Conservation (phyloP, 106 monocot genomes). For the Alisma plantagoaquatica region DNA sequence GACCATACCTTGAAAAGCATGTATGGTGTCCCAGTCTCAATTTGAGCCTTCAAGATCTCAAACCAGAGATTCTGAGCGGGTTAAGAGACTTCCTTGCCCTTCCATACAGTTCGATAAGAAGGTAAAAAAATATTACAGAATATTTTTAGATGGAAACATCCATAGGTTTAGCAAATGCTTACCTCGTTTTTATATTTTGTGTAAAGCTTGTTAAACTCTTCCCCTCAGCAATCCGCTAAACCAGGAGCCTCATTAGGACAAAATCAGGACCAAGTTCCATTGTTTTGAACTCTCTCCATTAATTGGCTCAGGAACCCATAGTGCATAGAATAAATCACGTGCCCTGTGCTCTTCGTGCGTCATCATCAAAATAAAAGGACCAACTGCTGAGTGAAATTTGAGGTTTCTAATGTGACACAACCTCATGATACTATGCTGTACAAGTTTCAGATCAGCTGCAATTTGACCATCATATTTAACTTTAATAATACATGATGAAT, state of each 20-base stretch:
- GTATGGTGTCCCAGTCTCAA: constrained; percentile 3
- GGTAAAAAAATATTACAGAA: too few species aligned
- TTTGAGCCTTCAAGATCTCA: constrained; percentile 1
- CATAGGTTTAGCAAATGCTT: background rate
- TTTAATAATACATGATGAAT: too few species aligned
- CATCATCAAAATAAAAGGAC: too few species aligned
- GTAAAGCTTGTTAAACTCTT: background rate
- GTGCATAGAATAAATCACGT: constrained; percentile 1
- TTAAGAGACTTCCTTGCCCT: background rate
- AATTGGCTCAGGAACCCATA: constrained; percentile 8
- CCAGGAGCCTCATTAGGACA: constrained; percentile 13
- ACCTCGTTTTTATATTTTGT: background rate
- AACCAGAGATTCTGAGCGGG: constrained; percentile 4
- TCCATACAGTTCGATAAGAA: background rate
- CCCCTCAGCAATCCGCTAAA: constrained; percentile 6
- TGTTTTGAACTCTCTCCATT: constrained; percentile 10
- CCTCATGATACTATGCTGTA: too few species aligned
- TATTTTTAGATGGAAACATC: background rate
- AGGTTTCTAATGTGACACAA: too few species aligned
- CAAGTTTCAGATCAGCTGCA: too few species aligned
- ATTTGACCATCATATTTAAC: too few species aligned
- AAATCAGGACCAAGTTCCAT: constrained; percentile 10
- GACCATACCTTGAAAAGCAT: constrained; percentile 1
- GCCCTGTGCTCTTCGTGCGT: constrained; percentile 3
- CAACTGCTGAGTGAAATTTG: too few species aligned